These are phyloP conservation scores for Hemerocallis citrina DNA, from an alignment of 106 monocot species.

Conservation along the genomic window DNA sequence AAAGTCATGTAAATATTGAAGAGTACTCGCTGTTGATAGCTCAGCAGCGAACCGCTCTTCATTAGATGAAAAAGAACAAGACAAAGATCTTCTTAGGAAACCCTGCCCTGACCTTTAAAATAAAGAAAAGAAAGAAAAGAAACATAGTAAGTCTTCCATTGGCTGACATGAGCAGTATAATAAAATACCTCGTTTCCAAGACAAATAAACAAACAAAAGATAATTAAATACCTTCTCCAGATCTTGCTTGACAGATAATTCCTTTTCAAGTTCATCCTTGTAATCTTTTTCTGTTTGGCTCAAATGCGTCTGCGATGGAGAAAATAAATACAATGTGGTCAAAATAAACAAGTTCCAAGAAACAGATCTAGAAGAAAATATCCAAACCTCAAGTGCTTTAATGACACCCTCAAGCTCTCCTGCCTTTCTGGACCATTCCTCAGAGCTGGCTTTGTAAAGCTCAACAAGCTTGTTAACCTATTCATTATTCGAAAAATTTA, in stretches of 20 bases:
- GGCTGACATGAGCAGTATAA: no score
- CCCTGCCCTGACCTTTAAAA: no score
- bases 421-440: conserved; percentile 90
- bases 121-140: no score
- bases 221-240: conserved; percentile 54
- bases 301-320: conserved; percentile 60
- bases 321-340: background rate
- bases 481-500: background rate
- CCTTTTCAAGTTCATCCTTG: conserved; percentile 82
- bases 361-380: background rate
- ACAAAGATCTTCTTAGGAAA: no score
- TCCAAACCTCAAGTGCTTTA: conserved; percentile 83
- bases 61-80: no score
- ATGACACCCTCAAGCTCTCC: conserved; percentile 96
- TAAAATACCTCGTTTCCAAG: no score
- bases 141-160: no score
- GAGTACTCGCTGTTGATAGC: no score
- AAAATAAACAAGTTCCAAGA: background rate
- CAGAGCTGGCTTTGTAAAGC: conserved; percentile 87
- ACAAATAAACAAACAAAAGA: no score
- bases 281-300: conserved; percentile 78
- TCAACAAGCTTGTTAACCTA: conserved; percentile 85
- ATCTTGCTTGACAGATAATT: conserved; percentile 36
- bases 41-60: no score
- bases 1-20: no score